These are phyloP conservation scores for Fusarium humuli DNA, from an alignment of 2,329 filamentous ascomycete genomes.

Conservation along the genomic window DNA sequence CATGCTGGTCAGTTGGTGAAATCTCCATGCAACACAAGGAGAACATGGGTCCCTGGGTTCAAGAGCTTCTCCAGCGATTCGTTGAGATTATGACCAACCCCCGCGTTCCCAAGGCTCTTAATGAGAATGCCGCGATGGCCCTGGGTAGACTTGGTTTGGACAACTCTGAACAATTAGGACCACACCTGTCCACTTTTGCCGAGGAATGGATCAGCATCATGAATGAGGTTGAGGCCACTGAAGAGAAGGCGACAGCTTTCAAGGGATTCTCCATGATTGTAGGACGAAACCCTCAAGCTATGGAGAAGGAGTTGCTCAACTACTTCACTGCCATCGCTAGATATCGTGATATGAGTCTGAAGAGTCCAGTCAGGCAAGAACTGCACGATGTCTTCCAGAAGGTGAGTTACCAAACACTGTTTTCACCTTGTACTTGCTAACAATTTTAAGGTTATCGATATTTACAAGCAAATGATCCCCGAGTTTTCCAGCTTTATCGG, in stretches of 20 bases:
- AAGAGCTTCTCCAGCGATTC: constrained; percentile 80
- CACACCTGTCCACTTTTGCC: constrained; percentile 83
- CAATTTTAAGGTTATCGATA: constrained; percentile 59
- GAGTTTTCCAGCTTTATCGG: constrained; percentile 67
- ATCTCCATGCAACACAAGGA: constrained; percentile 84
- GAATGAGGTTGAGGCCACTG: constrained; percentile 84
- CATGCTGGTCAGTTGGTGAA: constrained; percentile 96
- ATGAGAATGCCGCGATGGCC: constrained; percentile 94
- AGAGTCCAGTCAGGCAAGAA: constrained; percentile 71
- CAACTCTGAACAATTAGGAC: constrained; percentile 80
- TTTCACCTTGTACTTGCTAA: background rate
- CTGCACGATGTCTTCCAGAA: constrained; percentile 80
- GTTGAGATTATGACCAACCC: constrained; percentile 87
- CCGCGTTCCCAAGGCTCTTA: constrained; percentile 85
- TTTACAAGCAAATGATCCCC: constrained; percentile 70
- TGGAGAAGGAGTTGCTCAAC: constrained; percentile 85
- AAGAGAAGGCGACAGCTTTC: constrained; percentile 95
- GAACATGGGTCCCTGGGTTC: constrained; percentile 80
- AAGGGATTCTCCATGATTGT: constrained; percentile 90
- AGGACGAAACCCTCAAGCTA: constrained; percentile 86
- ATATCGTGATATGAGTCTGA: constrained; percentile 74
- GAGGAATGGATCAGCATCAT: constrained; percentile 85
- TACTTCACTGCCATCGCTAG: constrained; percentile 88
- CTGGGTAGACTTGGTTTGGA: constrained; percentile 87
- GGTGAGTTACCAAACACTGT: constrained; percentile 61